These are phyloP conservation scores for Spathaspora sp. DNA, from an alignment of 1,139 yeast species.

Conservation along the genomic window DNA sequence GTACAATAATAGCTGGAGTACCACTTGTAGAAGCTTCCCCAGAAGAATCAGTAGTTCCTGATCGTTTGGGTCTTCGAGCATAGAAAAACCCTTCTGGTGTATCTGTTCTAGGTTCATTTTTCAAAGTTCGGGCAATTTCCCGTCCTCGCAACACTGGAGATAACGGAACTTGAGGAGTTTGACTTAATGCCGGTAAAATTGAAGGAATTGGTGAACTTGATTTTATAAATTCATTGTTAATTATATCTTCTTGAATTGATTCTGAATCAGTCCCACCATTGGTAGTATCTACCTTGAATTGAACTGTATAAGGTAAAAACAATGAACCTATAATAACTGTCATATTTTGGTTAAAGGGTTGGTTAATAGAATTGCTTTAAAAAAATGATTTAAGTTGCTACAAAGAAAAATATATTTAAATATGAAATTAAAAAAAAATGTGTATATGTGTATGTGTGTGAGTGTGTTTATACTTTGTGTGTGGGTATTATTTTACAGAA, in stretches of 20 bases:
- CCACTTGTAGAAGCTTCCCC: not conserved
- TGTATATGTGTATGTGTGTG: not conserved
- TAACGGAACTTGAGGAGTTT: conserved; percentile 10
- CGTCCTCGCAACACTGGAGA: conserved; percentile 9
- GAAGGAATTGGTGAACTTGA: not conserved
- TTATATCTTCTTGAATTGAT: conserved; percentile 9
- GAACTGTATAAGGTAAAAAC: conserved; percentile 74
- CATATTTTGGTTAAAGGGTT: conserved; percentile 30
- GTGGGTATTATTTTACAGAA: not conserved
- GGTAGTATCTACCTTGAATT: conserved; percentile 49
- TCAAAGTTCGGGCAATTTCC: conserved; percentile 7
- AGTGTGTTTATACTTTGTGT: not conserved
- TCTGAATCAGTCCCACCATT: conserved; percentile 7
- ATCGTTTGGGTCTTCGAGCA: conserved; percentile 8
- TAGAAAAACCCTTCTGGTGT: conserved; percentile 33
- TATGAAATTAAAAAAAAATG: not conserved
- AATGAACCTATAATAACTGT: conserved; percentile 61
- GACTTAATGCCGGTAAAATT: not conserved
- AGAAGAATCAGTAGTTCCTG: not conserved
- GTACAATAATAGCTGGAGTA: not conserved
- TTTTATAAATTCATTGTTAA: not conserved
- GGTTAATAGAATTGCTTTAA: not conserved
- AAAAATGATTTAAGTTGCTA: not conserved
- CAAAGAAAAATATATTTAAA: not conserved
- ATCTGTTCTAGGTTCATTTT: conserved; percentile 13